Conservation (phyloP, 2,329 filamentous ascomycete genomes). For the Scytalidium lignicola region DNA sequence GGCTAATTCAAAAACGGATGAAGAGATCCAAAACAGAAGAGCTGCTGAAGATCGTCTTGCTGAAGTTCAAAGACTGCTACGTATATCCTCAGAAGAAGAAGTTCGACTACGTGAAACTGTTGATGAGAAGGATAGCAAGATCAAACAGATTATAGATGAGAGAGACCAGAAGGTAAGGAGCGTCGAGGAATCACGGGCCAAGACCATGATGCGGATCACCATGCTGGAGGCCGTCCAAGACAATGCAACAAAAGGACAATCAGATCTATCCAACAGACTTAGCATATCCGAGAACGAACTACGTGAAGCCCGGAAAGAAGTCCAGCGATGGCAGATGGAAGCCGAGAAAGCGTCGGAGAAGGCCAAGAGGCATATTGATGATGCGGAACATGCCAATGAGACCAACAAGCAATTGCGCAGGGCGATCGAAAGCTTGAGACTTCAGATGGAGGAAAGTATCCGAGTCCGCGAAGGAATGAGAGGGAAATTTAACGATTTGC, state of each 20-base stretch:
- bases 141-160: conserved; percentile 64
- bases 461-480: conserved; percentile 80
- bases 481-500: conserved; percentile 75
- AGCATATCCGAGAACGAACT: conserved; percentile 50
- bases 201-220: conserved; percentile 56
- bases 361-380: conserved; percentile 57
- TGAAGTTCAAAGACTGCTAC: conserved; percentile 66
- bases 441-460: conserved; percentile 81
- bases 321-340: conserved; percentile 56
- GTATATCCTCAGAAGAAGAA: conserved; percentile 68
- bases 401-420: conserved; percentile 71
- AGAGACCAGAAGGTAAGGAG: conserved; percentile 61
- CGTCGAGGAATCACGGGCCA: conserved; percentile 50
- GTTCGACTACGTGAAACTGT: conserved; percentile 60
- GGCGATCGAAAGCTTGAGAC: conserved; percentile 67
- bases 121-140: conserved; percentile 62
- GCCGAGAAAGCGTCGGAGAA: conserved; percentile 58
- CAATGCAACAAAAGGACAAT: conserved; percentile 47
- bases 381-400: conserved; percentile 49
- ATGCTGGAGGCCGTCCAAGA: conserved; percentile 63
- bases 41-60: conserved; percentile 67
- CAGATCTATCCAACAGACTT: conserved; percentile 51
- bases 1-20: conserved; percentile 58
- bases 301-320: conserved; percentile 49
- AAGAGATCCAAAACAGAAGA: conserved; percentile 58